A percentile compares a stretch with the other conserved stretches of the same genome.
Evolutionary conservation across 2,329 filamentous ascomycete genomes (phyloP).

Genomic region (Falciphora oryzae): DNA sequence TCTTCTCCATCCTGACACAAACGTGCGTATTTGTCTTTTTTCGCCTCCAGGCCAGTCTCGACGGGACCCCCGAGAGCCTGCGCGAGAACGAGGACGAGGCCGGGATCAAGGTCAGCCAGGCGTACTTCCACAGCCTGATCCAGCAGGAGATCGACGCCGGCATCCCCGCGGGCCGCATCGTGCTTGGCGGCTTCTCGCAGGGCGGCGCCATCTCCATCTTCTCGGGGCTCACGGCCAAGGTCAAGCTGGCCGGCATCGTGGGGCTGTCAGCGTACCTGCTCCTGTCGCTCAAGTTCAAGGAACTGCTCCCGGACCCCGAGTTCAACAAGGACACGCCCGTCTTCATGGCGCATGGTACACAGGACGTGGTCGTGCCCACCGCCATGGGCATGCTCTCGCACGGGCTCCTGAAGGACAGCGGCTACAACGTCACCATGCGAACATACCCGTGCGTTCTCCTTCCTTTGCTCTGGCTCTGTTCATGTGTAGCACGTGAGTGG

Average conservation of each 20-base stretch:
- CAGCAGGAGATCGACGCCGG: constrained; percentile 73
- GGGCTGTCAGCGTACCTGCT: constrained; percentile 79
- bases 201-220: constrained; percentile 85
- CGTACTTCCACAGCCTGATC: constrained; percentile 75
- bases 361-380: constrained; percentile 66
- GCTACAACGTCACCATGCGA: constrained; percentile 69
- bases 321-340: constrained; percentile 73
- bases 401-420: constrained; percentile 60
- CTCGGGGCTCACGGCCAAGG: constrained; percentile 64
- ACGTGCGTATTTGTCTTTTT: background rate
- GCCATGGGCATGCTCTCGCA: constrained; percentile 63
- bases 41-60: constrained; percentile 14
- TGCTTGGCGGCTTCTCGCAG: constrained; percentile 81
- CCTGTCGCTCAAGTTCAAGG: constrained; percentile 45
- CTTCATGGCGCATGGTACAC: constrained; percentile 82
- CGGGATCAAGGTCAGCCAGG: constrained; percentile 67
- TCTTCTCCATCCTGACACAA: background rate
- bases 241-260: constrained; percentile 82
- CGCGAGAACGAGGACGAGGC: constrained; percentile 48
- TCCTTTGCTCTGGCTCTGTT: background rate
- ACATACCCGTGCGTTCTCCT: constrained; percentile 58
- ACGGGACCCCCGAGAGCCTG: constrained; percentile 22
- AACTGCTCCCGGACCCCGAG: constrained; percentile 33
- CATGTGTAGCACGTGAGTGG: background rate
- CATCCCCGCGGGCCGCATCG: constrained; percentile 75